Evolutionary conservation across 495 filamentous ascomycete species (phyloP).

Genomic region (Xylaria bambusicola): DNA sequence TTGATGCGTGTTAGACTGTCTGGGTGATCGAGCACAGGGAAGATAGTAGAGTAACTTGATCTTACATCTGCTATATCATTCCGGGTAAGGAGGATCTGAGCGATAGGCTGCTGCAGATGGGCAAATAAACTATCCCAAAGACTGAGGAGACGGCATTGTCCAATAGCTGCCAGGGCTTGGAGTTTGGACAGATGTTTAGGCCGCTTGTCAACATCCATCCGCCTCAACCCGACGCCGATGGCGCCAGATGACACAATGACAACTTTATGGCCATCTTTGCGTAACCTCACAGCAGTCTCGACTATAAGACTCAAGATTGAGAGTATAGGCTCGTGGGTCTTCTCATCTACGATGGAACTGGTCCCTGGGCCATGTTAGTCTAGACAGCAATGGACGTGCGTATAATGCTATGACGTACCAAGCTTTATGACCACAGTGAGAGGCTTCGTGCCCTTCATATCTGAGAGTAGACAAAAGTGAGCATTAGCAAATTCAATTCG

Average conservation of each 20-base stretch:
- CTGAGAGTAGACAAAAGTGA: slow-evolving; percentile 25
- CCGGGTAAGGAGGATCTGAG: slow-evolving; percentile 92
- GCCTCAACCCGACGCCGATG: slow-evolving; percentile 85
- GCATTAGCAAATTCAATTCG: slow-evolving; percentile 18
- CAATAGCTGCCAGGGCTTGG: slow-evolving; percentile 93
- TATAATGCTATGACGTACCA: slow-evolving; percentile 57
- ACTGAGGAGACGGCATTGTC: slow-evolving; percentile 92
- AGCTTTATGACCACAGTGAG: slow-evolving; percentile 91
- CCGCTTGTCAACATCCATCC: slow-evolving; percentile 86
- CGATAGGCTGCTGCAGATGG: slow-evolving; percentile 84
- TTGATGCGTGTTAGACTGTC: neutral
- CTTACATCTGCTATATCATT: slow-evolving; percentile 94
- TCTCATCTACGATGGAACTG: slow-evolving; percentile 96
- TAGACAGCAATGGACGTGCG: neutral
- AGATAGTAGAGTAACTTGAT: neutral
- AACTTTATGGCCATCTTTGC: slow-evolving; percentile 89
- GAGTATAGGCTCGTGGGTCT: slow-evolving; percentile 93
- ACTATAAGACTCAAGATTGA: slow-evolving; percentile 89
- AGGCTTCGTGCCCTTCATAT: slow-evolving; percentile 55
- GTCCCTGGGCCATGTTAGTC: slow-evolving; percentile 63
- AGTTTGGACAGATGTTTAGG: slow-evolving; percentile 85
- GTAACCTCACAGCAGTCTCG: slow-evolving; percentile 82
- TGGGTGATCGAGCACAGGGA: neutral
- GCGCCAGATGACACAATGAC: slow-evolving; percentile 95
- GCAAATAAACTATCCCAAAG: slow-evolving; percentile 92